Evolutionary conservation across 345 rosid genomes (phyloP).

Genomic region (Noccaea caerulescens): DNA sequence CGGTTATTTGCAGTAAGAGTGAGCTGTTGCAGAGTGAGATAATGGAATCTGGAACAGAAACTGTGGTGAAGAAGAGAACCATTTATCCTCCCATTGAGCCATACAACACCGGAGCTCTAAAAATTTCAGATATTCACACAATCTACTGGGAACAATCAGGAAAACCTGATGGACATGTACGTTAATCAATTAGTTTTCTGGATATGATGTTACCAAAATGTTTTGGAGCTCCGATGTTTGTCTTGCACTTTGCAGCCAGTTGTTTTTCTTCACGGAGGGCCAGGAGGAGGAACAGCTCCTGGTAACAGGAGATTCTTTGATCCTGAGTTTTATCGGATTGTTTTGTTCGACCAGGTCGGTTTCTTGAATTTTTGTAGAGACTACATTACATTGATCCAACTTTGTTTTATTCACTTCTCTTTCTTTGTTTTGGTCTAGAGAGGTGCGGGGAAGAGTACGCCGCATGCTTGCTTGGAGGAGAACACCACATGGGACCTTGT

Average conservation of each 20-base stretch:
- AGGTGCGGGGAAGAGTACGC: constrained; percentile 95
- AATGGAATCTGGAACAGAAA: constrained; percentile 54
- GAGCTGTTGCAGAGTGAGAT: constrained; percentile 42
- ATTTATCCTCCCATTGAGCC: constrained; percentile 77
- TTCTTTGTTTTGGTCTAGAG: constrained; percentile 46
- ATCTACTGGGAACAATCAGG: constrained; percentile 93
- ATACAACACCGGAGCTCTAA: constrained; percentile 62
- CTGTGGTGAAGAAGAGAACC: constrained; percentile 46
- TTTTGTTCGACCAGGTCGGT: constrained; percentile 87
- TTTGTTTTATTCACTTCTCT: not conserved
- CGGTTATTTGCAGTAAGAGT: constrained; percentile 29
- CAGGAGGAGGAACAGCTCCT: constrained; percentile 94
- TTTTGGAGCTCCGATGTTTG: not conserved
- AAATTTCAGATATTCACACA: constrained; percentile 80
- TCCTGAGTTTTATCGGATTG: constrained; percentile 76
- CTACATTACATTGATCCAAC: not conserved
- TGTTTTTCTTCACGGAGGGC: constrained; percentile 96
- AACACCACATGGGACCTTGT: constrained; percentile 96
- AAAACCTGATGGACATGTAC: constrained; percentile 83
- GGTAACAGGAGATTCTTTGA: constrained; percentile 83
- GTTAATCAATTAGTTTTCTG: constrained; percentile 29
- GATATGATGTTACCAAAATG: not conserved
- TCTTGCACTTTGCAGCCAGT: constrained; percentile 67
- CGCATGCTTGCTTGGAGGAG: constrained; percentile 92
- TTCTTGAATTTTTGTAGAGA: constrained; percentile 2